A percentile compares a stretch with the other conserved stretches of the same genome.
phyloP scores from a whole-genome alignment of 257 asterid genomes.

The Verbena officinalis region DNA sequence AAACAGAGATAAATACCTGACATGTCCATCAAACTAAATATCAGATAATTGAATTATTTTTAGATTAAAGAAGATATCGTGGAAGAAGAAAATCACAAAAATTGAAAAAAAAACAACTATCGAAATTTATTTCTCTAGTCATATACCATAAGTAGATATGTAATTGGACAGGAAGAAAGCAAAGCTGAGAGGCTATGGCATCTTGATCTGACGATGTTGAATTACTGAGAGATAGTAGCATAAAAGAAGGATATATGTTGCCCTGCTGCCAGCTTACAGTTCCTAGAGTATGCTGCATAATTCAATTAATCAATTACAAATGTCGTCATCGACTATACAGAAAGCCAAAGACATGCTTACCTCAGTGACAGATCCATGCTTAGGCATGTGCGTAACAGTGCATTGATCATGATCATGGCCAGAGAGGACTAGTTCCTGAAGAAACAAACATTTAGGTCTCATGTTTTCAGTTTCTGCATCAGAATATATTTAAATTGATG shows the following conservation, averaged over 20 bases:
- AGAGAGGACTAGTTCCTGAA: slow-evolving; percentile 76
- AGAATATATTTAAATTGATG: slow-evolving; percentile 22
- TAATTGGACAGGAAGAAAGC: slow-evolving; percentile 89
- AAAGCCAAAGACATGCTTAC: slow-evolving; percentile 38
- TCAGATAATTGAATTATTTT: slow-evolving; percentile 7
- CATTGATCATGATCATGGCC: slow-evolving; percentile 99
- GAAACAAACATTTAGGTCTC: slow-evolving; percentile 33
- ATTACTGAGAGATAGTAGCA: slow-evolving; percentile 80
- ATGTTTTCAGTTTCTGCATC: slow-evolving; percentile 10
- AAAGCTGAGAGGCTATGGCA: slow-evolving; percentile 56
- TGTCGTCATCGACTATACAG: slow-evolving; percentile 7
- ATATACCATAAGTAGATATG: slow-evolving; percentile 79
- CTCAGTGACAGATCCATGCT: slow-evolving; percentile 69
- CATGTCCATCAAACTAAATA: slow-evolving; percentile 27
- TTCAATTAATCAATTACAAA: slow-evolving; percentile 37
- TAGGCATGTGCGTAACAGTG: slow-evolving; percentile 59
- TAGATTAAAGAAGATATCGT: slow-evolving; percentile 12
- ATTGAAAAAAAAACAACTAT: neutral
- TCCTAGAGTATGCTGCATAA: slow-evolving; percentile 91
- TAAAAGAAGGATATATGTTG: slow-evolving; percentile 86
- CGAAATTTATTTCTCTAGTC: neutral
- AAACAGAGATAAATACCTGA: slow-evolving; percentile 81
- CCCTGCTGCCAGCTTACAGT: slow-evolving; percentile 99
- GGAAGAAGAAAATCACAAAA: no score
- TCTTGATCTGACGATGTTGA: slow-evolving; percentile 41